Conservation (phyloP, 306 rosid genomes). For the Corylus americana region DNA sequence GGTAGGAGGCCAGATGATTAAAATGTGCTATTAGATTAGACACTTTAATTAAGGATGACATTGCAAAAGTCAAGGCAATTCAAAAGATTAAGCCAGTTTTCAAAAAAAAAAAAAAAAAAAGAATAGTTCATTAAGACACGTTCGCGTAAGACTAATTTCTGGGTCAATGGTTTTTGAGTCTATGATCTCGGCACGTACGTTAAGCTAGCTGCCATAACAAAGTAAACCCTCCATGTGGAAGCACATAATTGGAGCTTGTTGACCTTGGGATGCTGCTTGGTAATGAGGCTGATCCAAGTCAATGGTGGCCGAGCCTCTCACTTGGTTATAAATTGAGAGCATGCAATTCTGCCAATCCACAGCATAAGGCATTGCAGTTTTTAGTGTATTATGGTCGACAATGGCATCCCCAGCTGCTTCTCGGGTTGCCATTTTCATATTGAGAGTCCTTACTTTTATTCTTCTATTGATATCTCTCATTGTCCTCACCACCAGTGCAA, state of each 20-base stretch:
- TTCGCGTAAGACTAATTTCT: too few relatives aligned
- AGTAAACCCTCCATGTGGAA: background rate
- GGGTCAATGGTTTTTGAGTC: background rate
- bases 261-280: background rate
- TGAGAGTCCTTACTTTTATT: constrained; percentile 49
- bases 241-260: background rate
- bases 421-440: constrained; percentile 34
- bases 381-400: background rate
- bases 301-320: background rate
- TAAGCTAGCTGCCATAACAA: background rate
- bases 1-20: too few relatives aligned
- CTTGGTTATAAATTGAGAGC: background rate
- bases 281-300: background rate
- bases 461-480: constrained; percentile 52
- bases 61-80: too few relatives aligned
- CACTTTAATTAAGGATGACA: too few relatives aligned
- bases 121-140: too few relatives aligned
- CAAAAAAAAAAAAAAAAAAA: too few relatives aligned
- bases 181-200: background rate
- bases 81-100: too few relatives aligned
- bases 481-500: constrained; percentile 31
- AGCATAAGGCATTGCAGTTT: background rate
- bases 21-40: too few relatives aligned
- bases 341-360: background rate
- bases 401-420: constrained; percentile 28